phyloP scores from a whole-genome alignment of 352 stramenopile species.

The Globisporangium ultimum region DNA sequence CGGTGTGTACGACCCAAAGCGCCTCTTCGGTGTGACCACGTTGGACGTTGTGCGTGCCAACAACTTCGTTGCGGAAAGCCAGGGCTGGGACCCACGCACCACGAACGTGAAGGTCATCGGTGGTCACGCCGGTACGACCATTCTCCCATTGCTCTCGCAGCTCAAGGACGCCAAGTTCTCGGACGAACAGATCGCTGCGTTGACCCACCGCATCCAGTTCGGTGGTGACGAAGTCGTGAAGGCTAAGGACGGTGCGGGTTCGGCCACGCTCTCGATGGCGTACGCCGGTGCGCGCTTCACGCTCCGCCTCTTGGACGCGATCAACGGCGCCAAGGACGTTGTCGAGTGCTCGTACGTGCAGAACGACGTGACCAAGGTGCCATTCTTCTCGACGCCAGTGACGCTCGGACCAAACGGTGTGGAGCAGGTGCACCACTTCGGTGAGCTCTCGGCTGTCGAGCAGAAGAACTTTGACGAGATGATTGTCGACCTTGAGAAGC shows the following conservation, averaged over 20 bases:
- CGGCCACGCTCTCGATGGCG: conserved; percentile 98
- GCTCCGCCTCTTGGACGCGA: conserved; percentile 90
- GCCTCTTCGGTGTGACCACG: conserved; percentile 98
- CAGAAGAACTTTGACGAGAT: conserved; percentile 90
- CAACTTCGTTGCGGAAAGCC: conserved; percentile 89
- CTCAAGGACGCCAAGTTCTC: conserved; percentile 90
- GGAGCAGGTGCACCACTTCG: conserved; percentile 93
- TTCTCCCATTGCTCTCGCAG: conserved; percentile 98
- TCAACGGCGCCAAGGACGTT: conserved; percentile 93
- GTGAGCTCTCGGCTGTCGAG: conserved; percentile 77
- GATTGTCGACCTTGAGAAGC: conserved; percentile 81
- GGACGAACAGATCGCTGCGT: conserved; percentile 91
- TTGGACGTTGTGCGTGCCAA: conserved; percentile 98
- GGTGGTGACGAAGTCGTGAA: conserved; percentile 95
- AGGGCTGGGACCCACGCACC: conserved; percentile 70
- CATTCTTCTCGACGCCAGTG: conserved; percentile 95
- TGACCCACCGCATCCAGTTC: conserved; percentile 97
- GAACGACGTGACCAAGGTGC: conserved; percentile 92
- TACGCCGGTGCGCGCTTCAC: conserved; percentile 97
- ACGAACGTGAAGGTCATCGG: conserved; percentile 96
- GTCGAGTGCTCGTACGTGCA: conserved; percentile 98
- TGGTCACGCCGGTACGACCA: conserved; percentile 98
- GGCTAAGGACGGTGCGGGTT: conserved; percentile 96
- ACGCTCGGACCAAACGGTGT: conserved; percentile 96
- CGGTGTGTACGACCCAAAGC: conserved; percentile 96